These are phyloP conservation scores for Salmacisia buchloeana DNA, from an alignment of 1,284 basidiomycete species.

Conservation along the genomic window DNA sequence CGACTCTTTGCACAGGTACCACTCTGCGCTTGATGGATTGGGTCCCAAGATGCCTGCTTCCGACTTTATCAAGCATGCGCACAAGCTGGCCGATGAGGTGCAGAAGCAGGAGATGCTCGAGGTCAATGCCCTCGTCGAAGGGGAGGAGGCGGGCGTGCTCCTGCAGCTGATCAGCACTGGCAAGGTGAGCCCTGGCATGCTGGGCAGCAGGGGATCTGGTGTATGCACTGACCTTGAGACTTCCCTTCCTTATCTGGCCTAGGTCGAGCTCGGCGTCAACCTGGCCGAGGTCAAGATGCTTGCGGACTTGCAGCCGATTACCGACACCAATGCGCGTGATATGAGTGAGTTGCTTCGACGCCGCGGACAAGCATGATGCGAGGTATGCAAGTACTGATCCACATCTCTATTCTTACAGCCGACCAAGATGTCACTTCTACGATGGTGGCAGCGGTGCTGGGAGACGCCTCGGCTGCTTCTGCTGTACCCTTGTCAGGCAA, in stretches of 20 bases:
- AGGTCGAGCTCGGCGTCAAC: neutral
- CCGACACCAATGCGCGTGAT: neutral
- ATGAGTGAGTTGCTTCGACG: neutral
- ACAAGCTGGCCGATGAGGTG: neutral
- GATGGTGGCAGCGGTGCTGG: neutral
- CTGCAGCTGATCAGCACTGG: conserved; percentile 1
- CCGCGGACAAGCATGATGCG: neutral
- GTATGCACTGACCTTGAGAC: neutral
- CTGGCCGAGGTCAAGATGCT: neutral
- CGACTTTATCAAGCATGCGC: neutral
- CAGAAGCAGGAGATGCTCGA: too few relatives aligned
- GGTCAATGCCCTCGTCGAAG: neutral
- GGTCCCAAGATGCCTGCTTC: neutral
- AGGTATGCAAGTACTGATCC: too few relatives aligned
- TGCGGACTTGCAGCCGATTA: neutral
- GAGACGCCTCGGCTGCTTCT: neutral
- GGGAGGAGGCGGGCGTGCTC: neutral
- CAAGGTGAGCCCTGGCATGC: neutral
- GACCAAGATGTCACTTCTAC: neutral
- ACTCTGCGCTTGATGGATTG: neutral
- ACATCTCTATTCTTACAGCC: neutral
- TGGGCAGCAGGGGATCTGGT: neutral
- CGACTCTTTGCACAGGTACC: neutral
- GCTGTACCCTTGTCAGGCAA: neutral
- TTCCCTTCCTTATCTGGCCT: neutral